These are phyloP conservation scores for Pichia californica DNA, from an alignment of 805 yeast species.

Conservation along the genomic window DNA sequence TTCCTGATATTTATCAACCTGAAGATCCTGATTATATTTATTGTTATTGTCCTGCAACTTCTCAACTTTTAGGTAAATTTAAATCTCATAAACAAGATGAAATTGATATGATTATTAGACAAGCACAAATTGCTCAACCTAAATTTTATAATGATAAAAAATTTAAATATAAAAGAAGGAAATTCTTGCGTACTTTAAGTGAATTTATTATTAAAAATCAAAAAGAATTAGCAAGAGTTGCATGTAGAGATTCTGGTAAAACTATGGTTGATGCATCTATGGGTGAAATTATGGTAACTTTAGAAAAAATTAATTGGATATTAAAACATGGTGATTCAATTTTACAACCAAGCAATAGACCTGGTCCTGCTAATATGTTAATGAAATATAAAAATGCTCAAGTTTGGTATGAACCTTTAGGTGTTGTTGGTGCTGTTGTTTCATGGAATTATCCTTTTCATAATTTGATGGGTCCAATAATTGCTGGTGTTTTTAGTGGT, in stretches of 20 bases:
- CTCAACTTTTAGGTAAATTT: constrained; percentile 75
- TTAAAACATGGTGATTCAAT: constrained; percentile 73
- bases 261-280: constrained; percentile 92
- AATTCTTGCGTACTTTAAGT: constrained; percentile 62
- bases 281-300: constrained; percentile 94
- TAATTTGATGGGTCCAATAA: constrained; percentile 85
- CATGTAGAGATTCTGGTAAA: constrained; percentile 95
- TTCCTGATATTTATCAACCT: constrained; percentile 50
- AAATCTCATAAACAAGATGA: constrained; percentile 58
- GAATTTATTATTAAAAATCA: constrained; percentile 75
- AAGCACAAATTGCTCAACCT: constrained; percentile 49
- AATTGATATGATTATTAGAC: constrained; percentile 57
- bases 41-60: constrained; percentile 94
- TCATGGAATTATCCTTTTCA: constrained; percentile 99
- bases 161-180: constrained; percentile 49
- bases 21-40: constrained; percentile 67
- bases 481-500: constrained; percentile 86
- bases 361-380: constrained; percentile 81
- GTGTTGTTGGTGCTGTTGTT: constrained; percentile 82
- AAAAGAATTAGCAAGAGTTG: constrained; percentile 80
- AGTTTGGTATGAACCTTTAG: constrained; percentile 88
- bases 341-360: constrained; percentile 63
- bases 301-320: constrained; percentile 90
- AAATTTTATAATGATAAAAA: constrained; percentile 48
- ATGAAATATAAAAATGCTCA: constrained; percentile 91